Base-by-base conservation (phyloP, 441 rosid species). In the Gossypium schwendimanii region DNA sequence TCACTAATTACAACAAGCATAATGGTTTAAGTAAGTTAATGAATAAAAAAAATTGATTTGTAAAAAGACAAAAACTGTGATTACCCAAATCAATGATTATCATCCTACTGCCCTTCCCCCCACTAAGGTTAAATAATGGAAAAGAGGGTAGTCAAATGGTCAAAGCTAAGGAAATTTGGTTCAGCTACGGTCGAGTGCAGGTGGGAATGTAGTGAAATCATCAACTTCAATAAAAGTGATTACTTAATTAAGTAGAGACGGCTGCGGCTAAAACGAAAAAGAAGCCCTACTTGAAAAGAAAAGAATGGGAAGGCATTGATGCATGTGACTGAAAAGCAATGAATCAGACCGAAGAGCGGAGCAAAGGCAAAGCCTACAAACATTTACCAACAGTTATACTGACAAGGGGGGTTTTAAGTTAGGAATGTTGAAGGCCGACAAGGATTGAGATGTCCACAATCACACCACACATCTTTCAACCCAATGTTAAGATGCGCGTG, bases 261-360 rank as follows among this genome's bases (percentile, higher is more conserved):
- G 59, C 14, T 54, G 59, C 26, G 59, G 59, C 63, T 21, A 10
- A 24, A 17, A 53, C 11, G 11, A 54, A 54, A 57, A 58, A 23
- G 15, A 24, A 24, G 8, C 26, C 62, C 62, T 58, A 23, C 62
- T 23, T 23, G 15, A 10, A 23, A 23, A 24, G 26, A 57, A 11
- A 23, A 58, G 26, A 57, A 11, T 10, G 26, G 26, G 62, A 1
- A 21, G 36, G 62, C 21, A 20, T 9, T 21, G 36, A 11, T 58
- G 62, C 62, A 58, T 24, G 62, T 58, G 62, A 58, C 62, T 58
- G 1, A 23, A 58, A 58, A 58, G 62, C 62, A 58, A 58, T 11
- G n/a, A 2, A 57, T 24, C 62, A 23, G 15, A 3, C 31, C 61
- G 6, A n/a, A 18, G 26, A 8, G 12, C 2, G 23, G 5, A 2